Evolutionary conservation across 2,329 filamentous ascomycete species (phyloP), one percentile per base, ranked within the genome.

Genomic region (Fusarium sp.): DNA sequence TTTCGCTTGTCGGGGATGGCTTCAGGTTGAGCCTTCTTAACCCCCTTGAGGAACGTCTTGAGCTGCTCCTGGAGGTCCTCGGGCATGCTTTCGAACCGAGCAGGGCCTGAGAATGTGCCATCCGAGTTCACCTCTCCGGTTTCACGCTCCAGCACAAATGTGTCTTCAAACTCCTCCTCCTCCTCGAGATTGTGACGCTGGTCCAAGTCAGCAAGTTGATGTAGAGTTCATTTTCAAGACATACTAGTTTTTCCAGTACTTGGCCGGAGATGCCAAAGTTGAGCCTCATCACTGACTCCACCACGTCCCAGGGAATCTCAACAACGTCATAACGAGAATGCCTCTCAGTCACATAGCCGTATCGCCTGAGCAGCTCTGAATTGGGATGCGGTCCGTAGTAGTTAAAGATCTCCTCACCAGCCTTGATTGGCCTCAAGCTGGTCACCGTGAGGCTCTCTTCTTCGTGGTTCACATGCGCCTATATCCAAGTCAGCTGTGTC

Each of bases 311-410:
- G 0, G 93, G 87, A 37, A 98, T 83, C 80, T 98, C 95, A 1
- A 94, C 92, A 1, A 97, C 94, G 76, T 98, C 95, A 81, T 95
- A 95, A 45, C 92, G 87, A 11, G 91, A 85, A 77, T 98, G 95
- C 74, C 92, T 92, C 32, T 89, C 84, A 0, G 94, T 96, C n/a
- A 95, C 91, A 78, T 97, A 98, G 20, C 95, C 95, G 77, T 98
- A 97, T 16, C 95, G 88, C 39, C 95, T 88, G 13, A 98, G 87
- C 9, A 98, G 86, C 79, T 98, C 95, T 1, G 93, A 93, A 68
- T 94, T 93, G 11, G 95, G 93, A 4, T 97, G 89, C 7, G 95
- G 92, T 0, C 95, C 95, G 76, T 97, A 97, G 83, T 97, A 95
- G 81, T 97, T 97, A 80, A 95, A 90, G 20, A 98, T 90, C 81